These are phyloP conservation scores for Alternaria atra DNA, from an alignment of 2,329 filamentous ascomycete genomes.

Conservation along the genomic window DNA sequence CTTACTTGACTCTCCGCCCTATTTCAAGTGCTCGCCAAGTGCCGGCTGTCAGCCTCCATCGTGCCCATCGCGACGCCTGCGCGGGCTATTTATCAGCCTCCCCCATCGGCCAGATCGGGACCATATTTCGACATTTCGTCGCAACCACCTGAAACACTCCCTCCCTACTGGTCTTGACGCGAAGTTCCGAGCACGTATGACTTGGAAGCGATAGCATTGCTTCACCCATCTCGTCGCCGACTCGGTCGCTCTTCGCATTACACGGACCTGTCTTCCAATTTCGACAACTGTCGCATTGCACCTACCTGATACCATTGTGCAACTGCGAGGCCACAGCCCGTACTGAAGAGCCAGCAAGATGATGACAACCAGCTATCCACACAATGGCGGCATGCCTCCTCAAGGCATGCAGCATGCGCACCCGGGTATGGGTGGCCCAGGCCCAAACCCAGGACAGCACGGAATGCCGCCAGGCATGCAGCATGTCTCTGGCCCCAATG, in stretches of 20 bases:
- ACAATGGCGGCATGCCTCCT: slow-evolving; percentile 76
- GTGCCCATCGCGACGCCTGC: slow-evolving; percentile 31
- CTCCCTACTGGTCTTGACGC: slow-evolving; percentile 12
- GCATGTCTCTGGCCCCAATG: slow-evolving; percentile 75
- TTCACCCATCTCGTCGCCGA: slow-evolving; percentile 1
- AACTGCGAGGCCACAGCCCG: slow-evolving; percentile 25
- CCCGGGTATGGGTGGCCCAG: slow-evolving; percentile 69
- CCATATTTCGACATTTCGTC: slow-evolving; percentile 5
- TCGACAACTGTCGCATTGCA: slow-evolving; percentile 6
- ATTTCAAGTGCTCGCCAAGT: slow-evolving; percentile 39
- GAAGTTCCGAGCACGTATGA: slow-evolving; percentile 24
- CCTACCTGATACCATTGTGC: slow-evolving; percentile 9
- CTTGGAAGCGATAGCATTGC: slow-evolving; percentile 19
- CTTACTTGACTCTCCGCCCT: slow-evolving; percentile 22
- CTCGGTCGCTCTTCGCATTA: slow-evolving; percentile 12
- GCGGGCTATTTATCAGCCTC: slow-evolving; percentile 25
- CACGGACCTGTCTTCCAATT: slow-evolving; percentile 12
- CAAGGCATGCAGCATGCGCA: slow-evolving; percentile 72
- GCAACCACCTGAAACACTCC: slow-evolving; percentile 10
- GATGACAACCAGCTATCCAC: slow-evolving; percentile 74
- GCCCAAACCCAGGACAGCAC: slow-evolving; percentile 74
- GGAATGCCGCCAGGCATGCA: slow-evolving; percentile 73
- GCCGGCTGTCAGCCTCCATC: slow-evolving; percentile 30
- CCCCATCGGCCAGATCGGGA: slow-evolving; percentile 4
- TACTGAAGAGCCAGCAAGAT: slow-evolving; percentile 58